Percentiles rank a stretch among this genome's conserved stretches.
Conservation (phyloP, 257 asterid species). For the Solanum piurae region DNA sequence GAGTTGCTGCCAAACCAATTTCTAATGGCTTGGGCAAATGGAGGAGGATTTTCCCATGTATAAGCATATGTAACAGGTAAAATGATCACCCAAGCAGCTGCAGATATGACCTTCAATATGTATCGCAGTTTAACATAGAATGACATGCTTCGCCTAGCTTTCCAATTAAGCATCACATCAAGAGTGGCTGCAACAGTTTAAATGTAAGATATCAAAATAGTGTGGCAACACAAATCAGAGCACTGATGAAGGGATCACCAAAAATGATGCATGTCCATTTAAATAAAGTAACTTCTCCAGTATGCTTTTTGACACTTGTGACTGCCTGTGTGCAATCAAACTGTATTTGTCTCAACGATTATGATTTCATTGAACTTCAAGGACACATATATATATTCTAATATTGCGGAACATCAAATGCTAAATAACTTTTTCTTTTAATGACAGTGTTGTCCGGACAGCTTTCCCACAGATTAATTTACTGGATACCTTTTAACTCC, state of each 20-base stretch:
- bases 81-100: conserved; percentile 92
- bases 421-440: not conserved
- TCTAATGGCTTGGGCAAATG: conserved; percentile 80
- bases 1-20: conserved; percentile 83
- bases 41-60: conserved; percentile 85
- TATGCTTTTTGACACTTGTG: not conserved
- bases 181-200: conserved; percentile 56
- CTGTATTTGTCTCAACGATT: not conserved
- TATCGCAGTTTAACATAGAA: conserved; percentile 84
- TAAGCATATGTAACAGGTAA: conserved; percentile 96
- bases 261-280: not conserved
- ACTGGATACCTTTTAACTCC: not conserved
- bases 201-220: not conserved
- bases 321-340: not conserved
- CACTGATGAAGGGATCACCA: not conserved
- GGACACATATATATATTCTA: not conserved
- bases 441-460: not conserved
- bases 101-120: conserved; percentile 72
- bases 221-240: not conserved
- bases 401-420: not conserved
- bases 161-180: conserved; percentile 76
- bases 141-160: conserved; percentile 92
- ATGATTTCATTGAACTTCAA: not conserved
- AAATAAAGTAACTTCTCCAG: not conserved
- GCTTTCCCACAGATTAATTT: not conserved